Conservation (phyloP, 192 early-diverging fungal genomes). For the Martensiomyces pterosporus region DNA sequence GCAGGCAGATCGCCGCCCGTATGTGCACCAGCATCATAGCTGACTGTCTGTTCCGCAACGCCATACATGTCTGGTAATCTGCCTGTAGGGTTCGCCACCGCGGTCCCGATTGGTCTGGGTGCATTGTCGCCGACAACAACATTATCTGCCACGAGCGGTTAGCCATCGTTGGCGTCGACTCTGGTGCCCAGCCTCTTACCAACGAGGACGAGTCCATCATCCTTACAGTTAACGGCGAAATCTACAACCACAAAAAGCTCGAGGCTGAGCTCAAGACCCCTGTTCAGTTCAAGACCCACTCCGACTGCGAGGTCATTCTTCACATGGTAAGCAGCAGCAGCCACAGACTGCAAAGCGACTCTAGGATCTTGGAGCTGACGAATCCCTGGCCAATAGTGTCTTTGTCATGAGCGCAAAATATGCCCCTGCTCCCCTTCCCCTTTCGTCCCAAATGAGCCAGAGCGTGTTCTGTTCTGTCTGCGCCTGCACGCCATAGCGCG, state of each 20-base stretch:
- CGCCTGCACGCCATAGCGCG: no score
- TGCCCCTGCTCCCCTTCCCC: background rate
- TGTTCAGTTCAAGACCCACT: conserved; percentile 87
- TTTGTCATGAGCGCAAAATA: background rate
- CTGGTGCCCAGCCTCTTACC: conserved; percentile 93
- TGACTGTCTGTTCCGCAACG: no score
- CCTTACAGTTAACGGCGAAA: conserved; percentile 95
- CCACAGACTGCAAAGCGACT: conserved; percentile 4
- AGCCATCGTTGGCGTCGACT: conserved; percentile 96
- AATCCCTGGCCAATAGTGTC: no score
- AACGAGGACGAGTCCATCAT: conserved; percentile 85
- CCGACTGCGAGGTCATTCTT: conserved; percentile 97
- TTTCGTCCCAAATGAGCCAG: no score
- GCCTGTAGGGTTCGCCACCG: conserved; percentile 77
- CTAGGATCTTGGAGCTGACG: background rate
- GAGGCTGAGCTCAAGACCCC: conserved; percentile 67
- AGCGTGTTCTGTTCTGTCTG: no score
- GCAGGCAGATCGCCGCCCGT: no score
- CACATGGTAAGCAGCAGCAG: conserved; percentile 53
- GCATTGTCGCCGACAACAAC: conserved; percentile 73
- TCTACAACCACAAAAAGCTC: conserved; percentile 95
- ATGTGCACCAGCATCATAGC: no score
- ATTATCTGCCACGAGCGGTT: conserved; percentile 96
- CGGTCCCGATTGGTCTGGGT: conserved; percentile 98
- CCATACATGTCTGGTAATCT: background rate